Evolutionary conservation across 1,284 basidiomycete species (phyloP).

Genomic region (Microstroma glucosiphilum): DNA sequence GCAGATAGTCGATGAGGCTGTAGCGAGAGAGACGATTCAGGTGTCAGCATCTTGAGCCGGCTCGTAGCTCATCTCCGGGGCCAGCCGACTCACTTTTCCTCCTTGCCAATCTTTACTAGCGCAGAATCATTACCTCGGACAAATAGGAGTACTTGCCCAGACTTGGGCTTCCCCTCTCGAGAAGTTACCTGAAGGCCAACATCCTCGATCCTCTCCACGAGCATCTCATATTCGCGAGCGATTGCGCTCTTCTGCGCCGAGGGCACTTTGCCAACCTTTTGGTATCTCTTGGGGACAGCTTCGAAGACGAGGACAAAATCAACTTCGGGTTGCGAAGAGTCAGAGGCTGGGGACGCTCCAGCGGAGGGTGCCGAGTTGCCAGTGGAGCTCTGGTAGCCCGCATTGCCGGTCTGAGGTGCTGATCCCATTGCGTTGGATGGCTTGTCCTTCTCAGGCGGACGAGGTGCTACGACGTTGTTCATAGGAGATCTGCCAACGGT

Average conservation of each 20-base stretch:
- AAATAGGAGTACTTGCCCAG: conserved; percentile 37
- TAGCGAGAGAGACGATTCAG: not conserved
- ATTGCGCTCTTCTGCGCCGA: conserved; percentile 20
- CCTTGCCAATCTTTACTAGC: conserved; percentile 9
- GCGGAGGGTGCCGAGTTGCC: too few relatives aligned
- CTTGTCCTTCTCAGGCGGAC: too few relatives aligned
- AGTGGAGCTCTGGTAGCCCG: too few relatives aligned
- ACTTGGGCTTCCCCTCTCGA: conserved; percentile 22
- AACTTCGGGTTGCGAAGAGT: conserved; percentile 12
- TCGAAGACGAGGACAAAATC: conserved; percentile 43
- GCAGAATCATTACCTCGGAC: conserved; percentile 23
- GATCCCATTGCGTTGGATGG: too few relatives aligned
- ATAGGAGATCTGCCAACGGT: too few relatives aligned
- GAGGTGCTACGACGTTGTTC: too few relatives aligned
- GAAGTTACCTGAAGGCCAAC: conserved; percentile 37
- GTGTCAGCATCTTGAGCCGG: not conserved
- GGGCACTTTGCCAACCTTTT: conserved; percentile 23
- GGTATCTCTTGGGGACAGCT: conserved; percentile 24
- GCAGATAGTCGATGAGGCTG: conserved; percentile 34
- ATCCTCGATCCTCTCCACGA: conserved; percentile 23
- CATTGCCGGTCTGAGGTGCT: too few relatives aligned
- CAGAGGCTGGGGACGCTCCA: too few relatives aligned
- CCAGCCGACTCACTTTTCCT: conserved; percentile 13
- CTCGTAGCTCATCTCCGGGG: too few relatives aligned
- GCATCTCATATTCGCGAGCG: conserved; percentile 24